Evolutionary conservation across 2,329 filamentous ascomycete genomes (phyloP), one percentile per base, ranked within the genome.

Genomic region (Cadophora luteo-olivacea): DNA sequence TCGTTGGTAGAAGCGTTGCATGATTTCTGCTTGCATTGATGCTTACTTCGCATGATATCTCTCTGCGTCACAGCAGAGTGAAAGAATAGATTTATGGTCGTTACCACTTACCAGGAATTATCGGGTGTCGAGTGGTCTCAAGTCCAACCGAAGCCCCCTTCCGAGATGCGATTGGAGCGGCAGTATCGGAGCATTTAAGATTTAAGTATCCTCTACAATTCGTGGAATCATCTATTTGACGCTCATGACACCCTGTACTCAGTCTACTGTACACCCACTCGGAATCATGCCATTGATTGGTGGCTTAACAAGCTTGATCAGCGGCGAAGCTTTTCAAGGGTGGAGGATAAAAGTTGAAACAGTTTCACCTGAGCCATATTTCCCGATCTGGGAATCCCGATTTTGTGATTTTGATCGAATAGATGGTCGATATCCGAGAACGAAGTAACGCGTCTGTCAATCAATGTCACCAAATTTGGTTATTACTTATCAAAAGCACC

Each of bases 171-270:
- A 38, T 58, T 58, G 33, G 55, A 38, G 19, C 32, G 55, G 32
- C 33, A 58, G 22, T 8, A 57, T n/a, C 19, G 54, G 29, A 57
- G 29, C 14, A 36, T 57, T 58, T 22, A 22, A 38, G 4, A 29
- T 7, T 19, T 24, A 25, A 60, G 22, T 8, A 41, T 25, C 57
- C 32, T 22, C 22, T 41, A 32, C 14, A 25, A 60, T 60, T 60
- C 57, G 36, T 60, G 57, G 57, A 60, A 45, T 60, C 36, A 45
- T 41, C 33, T 19, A 25, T 45, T 45, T 25, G n/a, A 25, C 22
- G 5, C 22, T 22, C 12, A 41, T 4, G 22, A 33, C 9, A 25
- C 55, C 55, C 32, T 58, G 55, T 12, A 24, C 5, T 58, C 33
- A 33, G n/a, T 19, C 14, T 38, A 38, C 41, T 19, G 11, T 38